Evolutionary conservation across 805 yeast genomes (phyloP).

Genomic region (Spathaspora passalidarum): DNA sequence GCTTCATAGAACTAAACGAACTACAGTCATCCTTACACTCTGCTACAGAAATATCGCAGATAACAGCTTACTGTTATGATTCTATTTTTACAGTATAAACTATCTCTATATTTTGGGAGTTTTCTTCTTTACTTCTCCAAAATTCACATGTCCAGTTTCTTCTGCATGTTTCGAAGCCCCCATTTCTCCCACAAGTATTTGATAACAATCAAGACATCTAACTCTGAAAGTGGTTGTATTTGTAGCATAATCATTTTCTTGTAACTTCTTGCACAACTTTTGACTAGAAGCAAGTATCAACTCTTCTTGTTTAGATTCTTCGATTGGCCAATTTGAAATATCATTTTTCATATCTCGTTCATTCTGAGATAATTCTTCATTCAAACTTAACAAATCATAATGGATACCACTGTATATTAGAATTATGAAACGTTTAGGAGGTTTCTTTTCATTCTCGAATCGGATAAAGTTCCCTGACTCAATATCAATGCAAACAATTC

Average conservation of each 20-base stretch:
- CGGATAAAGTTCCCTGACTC: conserved; percentile 56
- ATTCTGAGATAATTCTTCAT: conserved; percentile 15
- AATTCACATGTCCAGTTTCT: conserved; percentile 55
- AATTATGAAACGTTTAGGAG: conserved; percentile 41
- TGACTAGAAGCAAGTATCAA: conserved; percentile 16
- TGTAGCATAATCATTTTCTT: conserved; percentile 55
- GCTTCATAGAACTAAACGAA: no score
- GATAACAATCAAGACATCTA: conserved; percentile 55
- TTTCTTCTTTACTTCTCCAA: conserved; percentile 49
- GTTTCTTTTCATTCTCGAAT: conserved; percentile 42
- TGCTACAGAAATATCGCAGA: no score
- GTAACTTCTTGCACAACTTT: conserved; percentile 43
- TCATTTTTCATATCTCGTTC: conserved; percentile 29
- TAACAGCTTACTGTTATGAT: no score
- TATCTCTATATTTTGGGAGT: neutral
- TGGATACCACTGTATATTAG: conserved; percentile 70
- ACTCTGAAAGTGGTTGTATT: conserved; percentile 60
- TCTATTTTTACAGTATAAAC: neutral
- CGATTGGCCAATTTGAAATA: conserved; percentile 39
- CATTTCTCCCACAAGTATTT: conserved; percentile 55
- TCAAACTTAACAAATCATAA: conserved; percentile 59
- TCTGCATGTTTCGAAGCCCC: conserved; percentile 66
- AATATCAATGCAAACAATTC: conserved; percentile 62
- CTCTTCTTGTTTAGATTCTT: conserved; percentile 29
- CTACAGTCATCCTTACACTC: no score